phyloP scores from a whole-genome alignment of 169 alveolate species.

The Plasmodium adleri region DNA sequence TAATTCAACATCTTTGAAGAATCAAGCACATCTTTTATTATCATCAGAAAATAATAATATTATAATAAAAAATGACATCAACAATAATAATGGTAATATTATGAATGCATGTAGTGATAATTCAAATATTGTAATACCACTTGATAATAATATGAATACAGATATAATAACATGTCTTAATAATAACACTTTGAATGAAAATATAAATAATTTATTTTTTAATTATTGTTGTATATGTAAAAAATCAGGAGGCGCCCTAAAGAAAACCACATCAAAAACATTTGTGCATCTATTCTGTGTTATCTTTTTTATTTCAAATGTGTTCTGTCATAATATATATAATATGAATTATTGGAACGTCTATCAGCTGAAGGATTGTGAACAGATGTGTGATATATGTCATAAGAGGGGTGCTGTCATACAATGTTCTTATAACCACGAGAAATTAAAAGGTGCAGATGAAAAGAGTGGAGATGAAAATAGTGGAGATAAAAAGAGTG shows the following conservation, averaged over 20 bases:
- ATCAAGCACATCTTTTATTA: too few relatives aligned
- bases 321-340: constrained; percentile 56
- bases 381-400: constrained; percentile 36
- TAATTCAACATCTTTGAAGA: neutral
- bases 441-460: neutral
- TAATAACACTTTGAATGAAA: neutral
- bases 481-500: too few relatives aligned
- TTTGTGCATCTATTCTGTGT: constrained; percentile 68
- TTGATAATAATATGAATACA: neutral
- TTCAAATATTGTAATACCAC: neutral
- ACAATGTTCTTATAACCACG: constrained; percentile 11
- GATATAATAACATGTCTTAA: neutral
- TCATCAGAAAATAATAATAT: too few relatives aligned
- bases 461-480: neutral
- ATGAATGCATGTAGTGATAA: neutral
- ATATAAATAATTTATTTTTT: constrained; percentile 1
- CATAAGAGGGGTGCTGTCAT: constrained; percentile 51
- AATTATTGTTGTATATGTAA: constrained; percentile 50
- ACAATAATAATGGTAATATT: neutral
- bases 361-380: constrained; percentile 16
- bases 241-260: constrained; percentile 58
- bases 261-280: constrained; percentile 42
- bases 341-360: constrained; percentile 52
- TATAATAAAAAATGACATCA: neutral
- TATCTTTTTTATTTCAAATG: constrained; percentile 54